Conservation (phyloP, 495 filamentous ascomycete genomes). For the Trichoderma erinaceum region DNA sequence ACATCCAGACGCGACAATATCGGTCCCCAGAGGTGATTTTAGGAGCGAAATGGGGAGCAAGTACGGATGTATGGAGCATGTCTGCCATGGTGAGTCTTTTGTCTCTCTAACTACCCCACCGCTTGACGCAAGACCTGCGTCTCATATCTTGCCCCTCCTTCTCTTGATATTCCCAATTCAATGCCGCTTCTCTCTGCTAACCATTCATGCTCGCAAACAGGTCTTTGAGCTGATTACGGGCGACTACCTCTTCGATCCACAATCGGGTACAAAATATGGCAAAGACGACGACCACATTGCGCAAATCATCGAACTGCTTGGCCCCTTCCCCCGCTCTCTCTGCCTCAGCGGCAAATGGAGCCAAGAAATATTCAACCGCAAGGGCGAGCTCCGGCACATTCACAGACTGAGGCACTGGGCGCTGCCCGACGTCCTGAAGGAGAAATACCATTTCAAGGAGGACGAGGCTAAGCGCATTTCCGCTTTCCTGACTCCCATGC, state of each 20-base stretch:
- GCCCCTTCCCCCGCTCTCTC: constrained; percentile 85
- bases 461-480: constrained; percentile 71
- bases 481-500: constrained; percentile 87
- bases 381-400: constrained; percentile 96
- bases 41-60: constrained; percentile 95
- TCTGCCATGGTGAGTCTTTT: constrained; percentile 76
- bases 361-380: constrained; percentile 97
- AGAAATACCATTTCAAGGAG: constrained; percentile 91
- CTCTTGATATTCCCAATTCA: too few relatives aligned
- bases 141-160: too few relatives aligned
- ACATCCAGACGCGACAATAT: constrained; percentile 98
- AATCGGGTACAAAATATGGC: constrained; percentile 98
- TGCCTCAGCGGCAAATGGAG: constrained; percentile 93
- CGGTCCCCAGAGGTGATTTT: constrained; percentile 95
- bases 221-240: constrained; percentile 97
- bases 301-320: constrained; percentile 96
- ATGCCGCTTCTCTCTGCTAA: background rate
- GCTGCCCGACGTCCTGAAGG: constrained; percentile 82
- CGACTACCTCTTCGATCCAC: constrained; percentile 97
- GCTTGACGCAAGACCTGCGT: too few relatives aligned
- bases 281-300: constrained; percentile 99
- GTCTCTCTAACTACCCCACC: background rate
- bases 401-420: constrained; percentile 96
- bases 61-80: constrained; percentile 99
- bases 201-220: constrained; percentile 37